A percentile compares a stretch with the other conserved stretches of the same genome.
Conservation (phyloP, 371 early-diverging fungal species). For the Zopfochytrium polystomum region DNA sequence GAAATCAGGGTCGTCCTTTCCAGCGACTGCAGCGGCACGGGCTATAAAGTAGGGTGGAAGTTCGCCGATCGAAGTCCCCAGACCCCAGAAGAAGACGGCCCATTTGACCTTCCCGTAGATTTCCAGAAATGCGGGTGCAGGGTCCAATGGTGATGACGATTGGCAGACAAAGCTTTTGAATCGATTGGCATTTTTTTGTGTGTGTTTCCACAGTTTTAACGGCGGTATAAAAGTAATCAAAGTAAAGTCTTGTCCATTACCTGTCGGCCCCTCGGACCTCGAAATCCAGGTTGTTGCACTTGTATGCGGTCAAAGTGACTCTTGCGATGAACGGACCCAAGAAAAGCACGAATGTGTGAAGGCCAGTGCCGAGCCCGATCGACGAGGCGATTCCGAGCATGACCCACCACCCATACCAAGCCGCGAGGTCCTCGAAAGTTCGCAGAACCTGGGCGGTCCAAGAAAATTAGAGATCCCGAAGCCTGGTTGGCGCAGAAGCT, state of each 20-base stretch:
- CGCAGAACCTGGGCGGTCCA: too few species aligned
- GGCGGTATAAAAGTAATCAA: not conserved
- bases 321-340: constrained; percentile 85
- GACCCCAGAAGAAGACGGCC: constrained; percentile 84
- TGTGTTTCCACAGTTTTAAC: not conserved
- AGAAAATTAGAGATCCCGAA: too few species aligned
- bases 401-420: constrained; percentile 88
- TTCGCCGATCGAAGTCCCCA: constrained; percentile 91
- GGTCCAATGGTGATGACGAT: not conserved
- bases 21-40: constrained; percentile 74
- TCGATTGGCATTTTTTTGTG: too few species aligned
- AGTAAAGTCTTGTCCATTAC: not conserved
- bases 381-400: constrained; percentile 82
- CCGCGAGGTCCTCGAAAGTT: too few species aligned
- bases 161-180: constrained; percentile 25
- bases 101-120: constrained; percentile 68
- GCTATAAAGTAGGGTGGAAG: constrained; percentile 94
- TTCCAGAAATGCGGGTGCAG: constrained; percentile 48
- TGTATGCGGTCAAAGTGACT: constrained; percentile 77
- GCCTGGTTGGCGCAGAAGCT: too few species aligned
- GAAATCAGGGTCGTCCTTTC: constrained; percentile 62
- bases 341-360: constrained; percentile 90
- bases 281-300: constrained; percentile 70
- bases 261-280: constrained; percentile 59
- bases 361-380: constrained; percentile 87